Evolutionary conservation across 2,329 filamentous ascomycete genomes (phyloP), one percentile per base, ranked within the genome.

Genomic region (Paecilomyces sp.): DNA sequence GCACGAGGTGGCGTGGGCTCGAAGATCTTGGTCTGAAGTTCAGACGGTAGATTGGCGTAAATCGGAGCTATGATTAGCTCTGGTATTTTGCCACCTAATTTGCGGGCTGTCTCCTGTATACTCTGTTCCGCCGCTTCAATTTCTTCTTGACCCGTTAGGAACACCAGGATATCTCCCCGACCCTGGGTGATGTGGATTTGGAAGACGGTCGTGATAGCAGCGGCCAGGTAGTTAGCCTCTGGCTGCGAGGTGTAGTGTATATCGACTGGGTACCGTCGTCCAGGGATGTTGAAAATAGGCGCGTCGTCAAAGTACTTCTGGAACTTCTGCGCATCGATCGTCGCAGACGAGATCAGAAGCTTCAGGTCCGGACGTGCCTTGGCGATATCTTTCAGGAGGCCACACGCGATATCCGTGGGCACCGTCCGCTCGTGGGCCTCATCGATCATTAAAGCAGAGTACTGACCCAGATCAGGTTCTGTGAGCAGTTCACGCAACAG

Each of bases 341-440:
- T 97, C 0, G 94, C 94, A 0, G 91, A 96, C 2, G 91, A 94
- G 59, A 99, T 96, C 33, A 99, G 81, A 0, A 99, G 78, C 73
- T 93, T 96, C 57, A 99, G 77, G 62, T 97, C 93, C 2, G 89
- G 90, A 51, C 94, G 81, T 57, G 90, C 89, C 62, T 89, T 83
- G 0, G 90, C 88, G 62, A 97, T 83, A 76, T 97, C 93, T 70
- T 97, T 97, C 60, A 96, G 82, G 34, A 99, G 76, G 11, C 90
- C 91, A 61, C 96, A 84, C 7, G 97, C 76, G 59, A 99, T 92
- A 74, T 99, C 94, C 0, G 93, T 96, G 57, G 91, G 87, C 0
- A 97, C 83, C 0, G 91, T 96, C 65, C 94, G 83, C 73, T 99
- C 94, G 83, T 99, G 94, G 0, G 94, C 94, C 73, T 99, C 94